Percentiles rank a stretch among this genome's conserved stretches.
Evolutionary conservation across 164 flowering plant genomes (phyloP).

Genomic region (Chimonanthus salicifolius): DNA sequence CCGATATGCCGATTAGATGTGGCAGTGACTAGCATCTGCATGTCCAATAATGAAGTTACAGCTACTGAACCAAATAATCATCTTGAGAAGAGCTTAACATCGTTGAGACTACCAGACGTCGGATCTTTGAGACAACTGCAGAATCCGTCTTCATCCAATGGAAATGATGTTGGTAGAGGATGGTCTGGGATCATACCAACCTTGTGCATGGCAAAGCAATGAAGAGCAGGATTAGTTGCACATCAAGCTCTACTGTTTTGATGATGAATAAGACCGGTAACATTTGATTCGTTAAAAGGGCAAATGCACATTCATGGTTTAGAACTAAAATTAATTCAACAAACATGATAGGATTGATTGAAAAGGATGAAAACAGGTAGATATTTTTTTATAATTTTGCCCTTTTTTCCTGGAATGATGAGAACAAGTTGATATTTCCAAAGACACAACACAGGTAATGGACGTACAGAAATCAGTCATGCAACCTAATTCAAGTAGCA

Average conservation of each 20-base stretch:
- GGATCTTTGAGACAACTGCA: slow-evolving; percentile 82
- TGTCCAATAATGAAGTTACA: background rate
- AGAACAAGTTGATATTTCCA: too few species aligned
- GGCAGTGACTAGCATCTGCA: slow-evolving; percentile 1
- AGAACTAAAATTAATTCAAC: background rate
- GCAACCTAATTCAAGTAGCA: too few species aligned
- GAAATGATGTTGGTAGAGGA: slow-evolving; percentile 80
- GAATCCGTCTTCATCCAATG: slow-evolving; percentile 70
- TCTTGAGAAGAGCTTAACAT: slow-evolving; percentile 51
- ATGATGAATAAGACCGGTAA: background rate
- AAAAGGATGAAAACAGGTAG: background rate
- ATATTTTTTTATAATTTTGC: too few species aligned
- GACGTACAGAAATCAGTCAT: too few species aligned
- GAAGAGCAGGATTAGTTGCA: background rate
- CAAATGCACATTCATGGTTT: background rate
- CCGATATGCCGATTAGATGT: background rate
- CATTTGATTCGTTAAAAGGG: background rate
- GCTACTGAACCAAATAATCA: slow-evolving; percentile 21
- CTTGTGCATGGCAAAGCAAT: slow-evolving; percentile 19
- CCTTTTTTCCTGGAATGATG: too few species aligned
- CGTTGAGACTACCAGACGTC: slow-evolving; percentile 55
- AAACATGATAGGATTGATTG: background rate
- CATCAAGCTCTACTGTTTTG: background rate
- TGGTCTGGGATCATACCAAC: slow-evolving; percentile 92
- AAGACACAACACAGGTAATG: too few species aligned